Base-by-base conservation (phyloP, 2,329 filamentous ascomycete genomes). In the Sarocladiaceae sp. region DNA sequence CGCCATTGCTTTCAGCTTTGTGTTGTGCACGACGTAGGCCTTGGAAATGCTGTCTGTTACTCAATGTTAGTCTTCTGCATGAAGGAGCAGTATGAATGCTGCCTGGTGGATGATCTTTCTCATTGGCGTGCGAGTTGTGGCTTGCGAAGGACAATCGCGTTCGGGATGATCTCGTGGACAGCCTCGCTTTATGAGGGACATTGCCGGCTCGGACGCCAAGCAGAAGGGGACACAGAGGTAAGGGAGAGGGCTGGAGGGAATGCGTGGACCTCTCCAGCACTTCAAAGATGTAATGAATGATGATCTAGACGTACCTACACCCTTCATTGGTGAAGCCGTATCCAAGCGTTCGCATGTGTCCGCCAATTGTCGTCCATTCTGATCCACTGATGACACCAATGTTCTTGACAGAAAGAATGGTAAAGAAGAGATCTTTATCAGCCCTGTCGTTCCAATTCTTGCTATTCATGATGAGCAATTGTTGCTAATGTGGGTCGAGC, bases 281-380 rank as follows among this genome's bases (percentile, higher is more conserved):
- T 33, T 33, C 10, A 15, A 33, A 42, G 39, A 42, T 8, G 18
- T 42, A 5, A 20, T 25, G 23, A 42, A 22, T 10, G 18, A 10
- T 39, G 22, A 53, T 33, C 8, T n/a, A 49, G 47, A 77, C 79
- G 70, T 69, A 83, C 80, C 80, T 78, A 58, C 80, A 83, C 59
- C 80, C 80, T 63, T 84, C 80, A 70, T 84, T 83, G 17, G 80
- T 83, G 64, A 84, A 83, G 65, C 79, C 78, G 59, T 84, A 83
- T 52, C 80, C 80, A 53, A 82, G 60, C 31, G 68, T 66, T 55
- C 80, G 73, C 80, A 84, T 83, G 56, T 80, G 73, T 64, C 79
- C 80, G 56, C 80, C 80, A 59, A 84, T 83, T 35, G 74, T 80
- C 25, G 73, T 77, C 80, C 80, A 84, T 79, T 84, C 80, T 15